phyloP scores from a whole-genome alignment of 345 rosid genomes.

The Luvunga scandens region DNA sequence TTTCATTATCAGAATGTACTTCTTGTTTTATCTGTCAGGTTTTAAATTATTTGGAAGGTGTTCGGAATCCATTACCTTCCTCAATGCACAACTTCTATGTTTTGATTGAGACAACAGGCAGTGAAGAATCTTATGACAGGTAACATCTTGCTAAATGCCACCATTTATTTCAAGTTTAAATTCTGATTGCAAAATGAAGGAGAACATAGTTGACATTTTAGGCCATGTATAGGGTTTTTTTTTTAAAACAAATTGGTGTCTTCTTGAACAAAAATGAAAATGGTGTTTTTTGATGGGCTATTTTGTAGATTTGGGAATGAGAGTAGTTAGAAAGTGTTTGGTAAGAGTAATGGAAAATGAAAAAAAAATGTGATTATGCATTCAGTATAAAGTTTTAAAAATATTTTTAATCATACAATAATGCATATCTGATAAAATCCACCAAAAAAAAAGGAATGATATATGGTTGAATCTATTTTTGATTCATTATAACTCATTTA shows the following conservation, averaged over 20 bases:
- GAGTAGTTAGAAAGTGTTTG: neutral
- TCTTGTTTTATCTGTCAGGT: slow-evolving; percentile 41
- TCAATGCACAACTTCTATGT: slow-evolving; percentile 73
- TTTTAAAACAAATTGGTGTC: neutral
- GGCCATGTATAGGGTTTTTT: neutral
- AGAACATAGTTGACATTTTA: neutral
- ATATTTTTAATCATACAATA: no score
- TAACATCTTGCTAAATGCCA: slow-evolving; percentile 22
- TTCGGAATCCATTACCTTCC: slow-evolving; percentile 76
- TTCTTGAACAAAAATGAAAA: neutral
- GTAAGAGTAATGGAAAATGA: no score
- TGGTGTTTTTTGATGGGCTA: neutral
- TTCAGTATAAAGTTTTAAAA: no score
- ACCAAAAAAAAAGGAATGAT: no score
- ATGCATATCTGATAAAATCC: no score
- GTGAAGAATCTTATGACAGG: slow-evolving; percentile 69
- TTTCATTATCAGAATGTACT: neutral
- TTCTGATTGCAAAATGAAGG: neutral
- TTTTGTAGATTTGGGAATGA: neutral
- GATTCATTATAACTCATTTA: no score
- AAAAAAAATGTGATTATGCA: no score
- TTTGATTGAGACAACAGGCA: slow-evolving; percentile 88
- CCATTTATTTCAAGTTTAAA: neutral
- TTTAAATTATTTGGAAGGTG: slow-evolving; percentile 77
- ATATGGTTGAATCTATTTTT: no score